phyloP scores from a whole-genome alignment of 1,139 yeast genomes.

The Suhomyces panamericanus region DNA sequence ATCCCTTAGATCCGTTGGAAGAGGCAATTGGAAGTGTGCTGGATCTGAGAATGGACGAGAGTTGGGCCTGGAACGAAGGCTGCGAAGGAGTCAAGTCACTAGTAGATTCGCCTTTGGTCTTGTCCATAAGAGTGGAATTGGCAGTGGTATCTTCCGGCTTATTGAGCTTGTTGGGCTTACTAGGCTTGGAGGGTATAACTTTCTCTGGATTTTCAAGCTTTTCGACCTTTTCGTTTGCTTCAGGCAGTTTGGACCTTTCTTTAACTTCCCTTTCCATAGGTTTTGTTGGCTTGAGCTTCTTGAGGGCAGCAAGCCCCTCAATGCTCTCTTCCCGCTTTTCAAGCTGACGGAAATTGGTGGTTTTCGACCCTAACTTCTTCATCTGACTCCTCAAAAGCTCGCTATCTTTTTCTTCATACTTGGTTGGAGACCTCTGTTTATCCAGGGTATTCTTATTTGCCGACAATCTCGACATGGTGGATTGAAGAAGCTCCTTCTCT shows the following conservation, averaged over 20 bases:
- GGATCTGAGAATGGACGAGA: constrained; percentile 25
- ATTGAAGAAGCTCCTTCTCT: constrained; percentile 17
- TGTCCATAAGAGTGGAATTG: background rate
- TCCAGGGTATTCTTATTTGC: constrained; percentile 12
- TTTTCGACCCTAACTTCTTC: constrained; percentile 19
- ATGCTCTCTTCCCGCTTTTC: constrained; percentile 11
- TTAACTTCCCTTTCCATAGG: background rate
- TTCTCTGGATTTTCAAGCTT: background rate
- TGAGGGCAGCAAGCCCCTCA: constrained; percentile 21
- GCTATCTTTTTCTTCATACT: constrained; percentile 27
- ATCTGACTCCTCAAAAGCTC: constrained; percentile 27
- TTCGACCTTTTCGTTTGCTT: background rate
- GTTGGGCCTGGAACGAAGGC: constrained; percentile 21
- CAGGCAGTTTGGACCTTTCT: background rate
- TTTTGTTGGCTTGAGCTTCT: constrained; percentile 15
- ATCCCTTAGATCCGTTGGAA: constrained; percentile 3
- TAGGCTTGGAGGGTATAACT: constrained; percentile 1
- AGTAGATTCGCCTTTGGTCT: background rate
- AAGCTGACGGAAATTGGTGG: constrained; percentile 10
- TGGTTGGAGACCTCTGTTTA: constrained; percentile 16
- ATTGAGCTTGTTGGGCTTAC: constrained; percentile 7
- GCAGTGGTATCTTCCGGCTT: background rate
- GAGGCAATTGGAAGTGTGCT: constrained; percentile 23
- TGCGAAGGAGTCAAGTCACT: background rate
- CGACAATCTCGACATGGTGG: constrained; percentile 16